Conservation (phyloP, 176 grass and related monocot species). For the Triticum timopheevii region DNA sequence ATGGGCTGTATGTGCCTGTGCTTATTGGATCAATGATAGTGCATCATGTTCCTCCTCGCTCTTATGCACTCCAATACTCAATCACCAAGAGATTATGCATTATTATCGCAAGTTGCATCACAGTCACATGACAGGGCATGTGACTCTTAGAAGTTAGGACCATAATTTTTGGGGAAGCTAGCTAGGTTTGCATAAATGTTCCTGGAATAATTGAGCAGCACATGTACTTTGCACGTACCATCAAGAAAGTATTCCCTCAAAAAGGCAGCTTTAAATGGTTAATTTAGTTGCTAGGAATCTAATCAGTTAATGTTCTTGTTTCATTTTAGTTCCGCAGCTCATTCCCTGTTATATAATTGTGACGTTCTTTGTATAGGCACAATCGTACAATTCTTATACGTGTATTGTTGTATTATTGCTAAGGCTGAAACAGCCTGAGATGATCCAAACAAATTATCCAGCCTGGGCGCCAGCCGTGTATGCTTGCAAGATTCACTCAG, state of each 20-base stretch:
- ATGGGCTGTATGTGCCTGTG: background rate
- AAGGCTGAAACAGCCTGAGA: background rate
- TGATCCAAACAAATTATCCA: conserved; percentile 19
- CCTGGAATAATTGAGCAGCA: conserved; percentile 23
- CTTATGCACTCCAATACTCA: background rate
- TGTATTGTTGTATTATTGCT: conserved; percentile 3
- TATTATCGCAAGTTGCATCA: conserved; percentile 30
- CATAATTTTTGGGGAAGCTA: conserved; percentile 2
- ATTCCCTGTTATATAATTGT: background rate
- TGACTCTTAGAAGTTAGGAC: conserved; percentile 4
- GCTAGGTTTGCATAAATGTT: background rate
- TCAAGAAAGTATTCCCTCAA: background rate
- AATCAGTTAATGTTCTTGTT: background rate
- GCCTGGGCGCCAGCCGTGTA: conserved; percentile 25
- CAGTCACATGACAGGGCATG: conserved; percentile 26
- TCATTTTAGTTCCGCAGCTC: background rate
- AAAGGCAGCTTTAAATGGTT: background rate
- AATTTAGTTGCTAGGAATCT: background rate
- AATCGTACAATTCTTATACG: conserved; percentile 8
- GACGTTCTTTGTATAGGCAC: background rate
- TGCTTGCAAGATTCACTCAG: background rate
- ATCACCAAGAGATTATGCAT: background rate
- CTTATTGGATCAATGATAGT: conserved; percentile 1
- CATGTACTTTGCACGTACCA: conserved; percentile 23
- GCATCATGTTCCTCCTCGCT: conserved; percentile 18